Base-by-base conservation (phyloP, 768 basidiomycete species). In the Lactarius quietus region DNA sequence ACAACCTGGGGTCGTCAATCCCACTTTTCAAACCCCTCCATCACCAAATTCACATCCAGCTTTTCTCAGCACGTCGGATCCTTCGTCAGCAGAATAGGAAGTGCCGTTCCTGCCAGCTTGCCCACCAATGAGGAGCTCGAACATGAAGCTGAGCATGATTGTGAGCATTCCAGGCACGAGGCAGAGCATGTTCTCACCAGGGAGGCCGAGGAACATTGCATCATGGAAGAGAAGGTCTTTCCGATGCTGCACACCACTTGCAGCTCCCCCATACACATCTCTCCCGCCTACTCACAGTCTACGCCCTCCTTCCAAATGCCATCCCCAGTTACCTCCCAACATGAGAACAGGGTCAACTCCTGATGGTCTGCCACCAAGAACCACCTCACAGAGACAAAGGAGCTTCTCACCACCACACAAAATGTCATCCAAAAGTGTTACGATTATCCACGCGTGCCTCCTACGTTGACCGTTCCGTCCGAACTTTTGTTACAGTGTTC, bases 301-400 rank as follows among this genome's bases (percentile, higher is more conserved):
- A 68, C 81, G 29, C 72, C 74, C 69, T 76, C 74, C 5, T 63
- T 56, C 3, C 64, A 66, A 0, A 82, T 31, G 18, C 54, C 88
- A 0, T 88, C 89, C 0, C 89, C 88, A 1, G 79, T 84, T 2
- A 72, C 79, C 12, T 86, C 87, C 7, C 82, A 86, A 70, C 88
- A 88, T 74, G 89, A 87, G n/a, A 72, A 74, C 2, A 71, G 67
- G 1, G 9, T 35, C 41, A 28, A 57, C 6, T 64, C 63, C 1
- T 93, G 92, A 92, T 92, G 91, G 89, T 75, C 82, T 14, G 79
- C 84, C 4, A 84, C 91, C 23, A 93, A 90, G 80, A 84, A 84
- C 69, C 85, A 78, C 69, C 81, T 94, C 12, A 92, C 90, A 1
- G 90, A 91, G 3, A 88, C 88, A 17, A 93, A 92, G 70, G 86